Conservation (phyloP, 192 early-diverging fungal genomes). For the Coemansia sp. region DNA sequence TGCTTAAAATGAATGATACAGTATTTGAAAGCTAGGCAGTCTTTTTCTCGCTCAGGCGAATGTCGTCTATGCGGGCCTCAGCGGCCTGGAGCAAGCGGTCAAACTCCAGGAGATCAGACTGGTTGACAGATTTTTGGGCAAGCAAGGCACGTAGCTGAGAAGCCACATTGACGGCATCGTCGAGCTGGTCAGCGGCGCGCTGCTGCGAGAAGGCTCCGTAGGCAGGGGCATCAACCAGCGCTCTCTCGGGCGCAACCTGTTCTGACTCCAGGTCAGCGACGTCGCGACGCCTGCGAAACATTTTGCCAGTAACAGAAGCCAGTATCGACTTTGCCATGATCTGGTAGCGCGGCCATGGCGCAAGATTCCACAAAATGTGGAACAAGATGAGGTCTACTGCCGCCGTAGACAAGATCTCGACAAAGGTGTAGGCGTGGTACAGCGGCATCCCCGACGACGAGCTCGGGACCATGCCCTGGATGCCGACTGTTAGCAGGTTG, state of each 20-base stretch:
- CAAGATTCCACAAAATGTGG: constrained; percentile 46
- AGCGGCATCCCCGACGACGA: constrained; percentile 42
- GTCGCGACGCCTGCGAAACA: neutral
- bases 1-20: neutral
- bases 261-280: constrained; percentile 8
- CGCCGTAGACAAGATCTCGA: constrained; percentile 48
- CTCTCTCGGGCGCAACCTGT: neutral
- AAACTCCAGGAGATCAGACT: constrained; percentile 34
- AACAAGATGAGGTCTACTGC: constrained; percentile 39
- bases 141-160: constrained; percentile 28
- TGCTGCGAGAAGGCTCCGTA: constrained; percentile 2
- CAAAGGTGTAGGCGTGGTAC: constrained; percentile 41
- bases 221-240: neutral
- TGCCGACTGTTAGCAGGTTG: constrained; percentile 46
- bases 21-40: neutral
- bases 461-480: constrained; percentile 39
- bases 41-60: constrained; percentile 19
- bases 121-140: constrained; percentile 21
- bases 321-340: constrained; percentile 16
- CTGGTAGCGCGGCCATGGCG: constrained; percentile 38
- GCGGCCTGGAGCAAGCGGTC: constrained; percentile 33
- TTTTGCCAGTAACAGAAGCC: constrained; percentile 13
- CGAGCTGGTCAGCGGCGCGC: constrained; percentile 24
- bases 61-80: constrained; percentile 27
- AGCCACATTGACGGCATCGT: constrained; percentile 26